Percentiles rank a stretch among this genome's conserved stretches.
phyloP scores from a whole-genome alignment of 2,329 filamentous ascomycete genomes.

The Diaporthe sp. region DNA sequence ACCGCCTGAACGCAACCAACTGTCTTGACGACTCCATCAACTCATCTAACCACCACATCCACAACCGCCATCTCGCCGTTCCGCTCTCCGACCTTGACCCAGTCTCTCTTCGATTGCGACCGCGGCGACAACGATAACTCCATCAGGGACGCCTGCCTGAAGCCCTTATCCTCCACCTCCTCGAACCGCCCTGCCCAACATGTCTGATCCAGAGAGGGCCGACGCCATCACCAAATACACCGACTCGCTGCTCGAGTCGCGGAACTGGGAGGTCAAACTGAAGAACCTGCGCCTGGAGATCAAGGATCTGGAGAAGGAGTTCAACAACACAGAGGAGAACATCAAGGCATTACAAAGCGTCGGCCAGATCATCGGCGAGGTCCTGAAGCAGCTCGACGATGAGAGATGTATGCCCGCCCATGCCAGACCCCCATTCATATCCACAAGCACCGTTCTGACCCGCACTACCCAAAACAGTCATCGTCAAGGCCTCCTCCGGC shows the following conservation, averaged over 20 bases:
- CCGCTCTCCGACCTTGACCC: not conserved
- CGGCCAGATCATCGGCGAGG: conserved; percentile 98
- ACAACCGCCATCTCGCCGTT: not conserved
- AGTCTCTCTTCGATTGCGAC: not conserved
- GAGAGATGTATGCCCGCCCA: conserved; percentile 84
- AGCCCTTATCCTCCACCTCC: not conserved
- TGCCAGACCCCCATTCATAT: no score
- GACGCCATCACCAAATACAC: conserved; percentile 85
- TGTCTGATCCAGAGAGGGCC: conserved; percentile 71
- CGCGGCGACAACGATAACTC: not conserved
- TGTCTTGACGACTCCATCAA: conserved; percentile 18
- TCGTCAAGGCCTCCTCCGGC: conserved; percentile 97
- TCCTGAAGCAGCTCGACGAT: conserved; percentile 98
- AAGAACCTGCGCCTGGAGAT: conserved; percentile 95
- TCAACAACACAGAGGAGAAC: conserved; percentile 97
- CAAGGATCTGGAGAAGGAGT: conserved; percentile 94
- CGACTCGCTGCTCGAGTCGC: conserved; percentile 88
- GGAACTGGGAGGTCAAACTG: conserved; percentile 98
- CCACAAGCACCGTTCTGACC: not conserved
- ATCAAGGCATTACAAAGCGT: conserved; percentile 99
- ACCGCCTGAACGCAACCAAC: conserved; percentile 10
- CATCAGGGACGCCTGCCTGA: not conserved
- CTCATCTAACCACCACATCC: not conserved
- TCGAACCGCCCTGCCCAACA: conserved; percentile 53
- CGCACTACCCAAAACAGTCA: conserved; percentile 71